These are phyloP conservation scores for Alternaria sp. DNA, from an alignment of 2,329 filamentous ascomycete species.

Conservation along the genomic window DNA sequence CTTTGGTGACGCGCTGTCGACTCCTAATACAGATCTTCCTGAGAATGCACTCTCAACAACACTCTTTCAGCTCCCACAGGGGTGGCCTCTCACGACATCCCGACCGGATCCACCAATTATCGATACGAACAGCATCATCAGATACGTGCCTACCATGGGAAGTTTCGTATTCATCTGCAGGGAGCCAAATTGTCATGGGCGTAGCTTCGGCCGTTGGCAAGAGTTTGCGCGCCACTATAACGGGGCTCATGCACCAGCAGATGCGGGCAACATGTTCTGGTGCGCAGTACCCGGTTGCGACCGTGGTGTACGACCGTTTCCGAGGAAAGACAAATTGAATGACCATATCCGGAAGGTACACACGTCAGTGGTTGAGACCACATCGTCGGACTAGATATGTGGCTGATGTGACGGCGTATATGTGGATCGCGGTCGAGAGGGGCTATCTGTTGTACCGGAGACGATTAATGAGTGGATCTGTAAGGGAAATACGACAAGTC, in stretches of 20 bases:
- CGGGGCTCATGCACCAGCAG: background rate
- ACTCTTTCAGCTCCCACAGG: too few relatives aligned
- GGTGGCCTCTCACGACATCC: too few relatives aligned
- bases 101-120: too few relatives aligned
- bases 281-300: background rate
- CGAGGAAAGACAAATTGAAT: background rate
- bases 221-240: background rate
- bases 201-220: background rate
- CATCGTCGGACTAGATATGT: background rate
- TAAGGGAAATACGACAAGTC: background rate
- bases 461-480: background rate
- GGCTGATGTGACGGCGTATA: too few relatives aligned
- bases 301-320: background rate
- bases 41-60: too few relatives aligned
- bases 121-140: too few relatives aligned
- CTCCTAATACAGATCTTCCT: too few relatives aligned
- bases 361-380: background rate
- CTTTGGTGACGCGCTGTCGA: too few relatives aligned
- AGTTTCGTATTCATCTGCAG: too few relatives aligned
- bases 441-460: background rate
- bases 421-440: fast-evolving
- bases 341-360: background rate
- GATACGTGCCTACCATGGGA: too few relatives aligned
- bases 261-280: background rate
- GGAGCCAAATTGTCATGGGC: too few relatives aligned